These are phyloP conservation scores for Paraurostyla sp. DNA, from an alignment of 73 alveolate genomes.

Conservation along the genomic window DNA sequence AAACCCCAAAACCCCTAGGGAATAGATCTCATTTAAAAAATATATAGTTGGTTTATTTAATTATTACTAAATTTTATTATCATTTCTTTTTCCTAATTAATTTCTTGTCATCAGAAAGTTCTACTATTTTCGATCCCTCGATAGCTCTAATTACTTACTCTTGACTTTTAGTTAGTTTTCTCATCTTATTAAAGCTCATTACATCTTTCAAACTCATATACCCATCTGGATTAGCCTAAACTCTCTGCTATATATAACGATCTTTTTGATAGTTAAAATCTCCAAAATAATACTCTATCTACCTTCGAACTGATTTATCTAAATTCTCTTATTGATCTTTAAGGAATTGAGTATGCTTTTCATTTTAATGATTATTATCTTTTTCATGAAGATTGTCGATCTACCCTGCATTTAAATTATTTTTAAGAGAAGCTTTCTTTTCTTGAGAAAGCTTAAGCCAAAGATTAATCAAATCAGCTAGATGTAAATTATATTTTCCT, in stretches of 20 bases:
- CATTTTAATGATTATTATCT: not conserved
- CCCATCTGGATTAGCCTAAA: not conserved
- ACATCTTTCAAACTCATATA: slow-evolving; percentile 13
- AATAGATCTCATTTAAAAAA: too few relatives aligned
- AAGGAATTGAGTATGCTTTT: not conserved
- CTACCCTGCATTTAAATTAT: not conserved
- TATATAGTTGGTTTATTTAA: too few relatives aligned
- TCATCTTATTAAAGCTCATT: slow-evolving; percentile 57
- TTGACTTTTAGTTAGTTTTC: not conserved
- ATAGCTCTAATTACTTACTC: slow-evolving; percentile 40
- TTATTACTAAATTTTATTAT: too few relatives aligned
- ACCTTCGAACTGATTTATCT: slow-evolving; percentile 10
- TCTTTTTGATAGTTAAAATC: slow-evolving; percentile 62
- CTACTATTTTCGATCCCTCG: slow-evolving; percentile 30
- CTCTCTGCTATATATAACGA: not conserved
- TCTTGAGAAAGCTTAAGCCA: not conserved
- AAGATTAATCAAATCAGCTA: not conserved
- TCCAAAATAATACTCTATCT: slow-evolving; percentile 70
- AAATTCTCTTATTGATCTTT: slow-evolving; percentile 7
- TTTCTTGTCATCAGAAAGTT: not conserved
- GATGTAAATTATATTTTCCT: not conserved
- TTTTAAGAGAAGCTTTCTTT: not conserved
- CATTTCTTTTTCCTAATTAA: slow-evolving; percentile 8
- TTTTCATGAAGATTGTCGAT: not conserved
- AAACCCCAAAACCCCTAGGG: too few relatives aligned